A percentile compares a stretch with the other conserved stretches of the same genome.
phyloP scores from a whole-genome alignment of 2,329 filamentous ascomycete genomes.

The Aspergillus sp. region DNA sequence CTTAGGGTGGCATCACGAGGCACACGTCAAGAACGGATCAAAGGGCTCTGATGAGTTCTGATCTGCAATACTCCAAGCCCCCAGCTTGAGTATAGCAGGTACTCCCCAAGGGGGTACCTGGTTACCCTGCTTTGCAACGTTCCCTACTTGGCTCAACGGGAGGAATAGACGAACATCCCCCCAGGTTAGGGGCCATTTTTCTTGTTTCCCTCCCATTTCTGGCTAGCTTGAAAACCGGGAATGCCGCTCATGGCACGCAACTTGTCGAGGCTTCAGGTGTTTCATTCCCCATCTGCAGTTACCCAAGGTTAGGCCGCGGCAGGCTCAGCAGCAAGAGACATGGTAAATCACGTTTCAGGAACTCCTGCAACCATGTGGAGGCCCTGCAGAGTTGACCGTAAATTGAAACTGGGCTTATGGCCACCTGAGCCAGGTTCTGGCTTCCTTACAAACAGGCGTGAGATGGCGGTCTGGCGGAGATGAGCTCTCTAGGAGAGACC shows the following conservation, averaged over 20 bases:
- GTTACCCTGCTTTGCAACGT: slow-evolving; percentile 14
- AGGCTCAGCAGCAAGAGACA: slow-evolving; percentile 18
- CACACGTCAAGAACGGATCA: slow-evolving; percentile 17
- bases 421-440: slow-evolving; percentile 14
- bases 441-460: slow-evolving; percentile 29
- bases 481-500: slow-evolving; percentile 11
- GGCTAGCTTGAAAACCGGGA: slow-evolving; percentile 7
- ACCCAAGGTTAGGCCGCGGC: slow-evolving; percentile 26
- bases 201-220: background rate
- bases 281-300: slow-evolving; percentile 31
- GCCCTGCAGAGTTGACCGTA: slow-evolving; percentile 20
- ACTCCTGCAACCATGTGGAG: slow-evolving; percentile 32
- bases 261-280: slow-evolving; percentile 33
- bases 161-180: background rate
- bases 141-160: slow-evolving; percentile 10
- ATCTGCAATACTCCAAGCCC: slow-evolving; percentile 20
- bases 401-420: slow-evolving; percentile 14
- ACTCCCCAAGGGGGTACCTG: slow-evolving; percentile 10
- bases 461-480: slow-evolving; percentile 19
- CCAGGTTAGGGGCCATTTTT: background rate
- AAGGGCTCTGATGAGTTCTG: slow-evolving; percentile 15
- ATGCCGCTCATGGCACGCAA: slow-evolving; percentile 19
- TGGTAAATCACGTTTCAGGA: slow-evolving; percentile 27
- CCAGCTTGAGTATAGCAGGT: slow-evolving; percentile 18
- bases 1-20: slow-evolving; percentile 22